Evolutionary conservation across 2,329 filamentous ascomycete species (phyloP).

Genomic region (Ambrosiella xylebori): DNA sequence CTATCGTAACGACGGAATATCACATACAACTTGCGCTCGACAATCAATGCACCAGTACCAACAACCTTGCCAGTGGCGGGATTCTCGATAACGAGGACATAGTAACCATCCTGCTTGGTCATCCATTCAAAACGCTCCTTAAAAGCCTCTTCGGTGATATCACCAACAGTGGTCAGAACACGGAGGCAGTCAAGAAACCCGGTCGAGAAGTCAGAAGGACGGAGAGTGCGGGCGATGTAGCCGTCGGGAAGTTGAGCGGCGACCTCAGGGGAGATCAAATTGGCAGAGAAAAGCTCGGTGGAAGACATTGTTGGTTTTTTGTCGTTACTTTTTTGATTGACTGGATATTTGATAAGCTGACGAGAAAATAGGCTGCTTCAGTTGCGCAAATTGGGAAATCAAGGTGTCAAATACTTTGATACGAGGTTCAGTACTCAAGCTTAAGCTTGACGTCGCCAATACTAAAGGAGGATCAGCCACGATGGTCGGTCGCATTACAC

Average conservation of each 20-base stretch:
- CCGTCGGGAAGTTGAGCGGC: conserved; percentile 55
- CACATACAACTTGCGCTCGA: conserved; percentile 82
- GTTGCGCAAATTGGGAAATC: no score
- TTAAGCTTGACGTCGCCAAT: no score
- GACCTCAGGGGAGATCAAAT: conserved; percentile 64
- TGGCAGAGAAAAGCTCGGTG: conserved; percentile 45
- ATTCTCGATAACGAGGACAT: conserved; percentile 72
- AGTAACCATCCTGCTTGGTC: conserved; percentile 58
- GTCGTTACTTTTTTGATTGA: neutral
- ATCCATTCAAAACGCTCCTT: conserved; percentile 72
- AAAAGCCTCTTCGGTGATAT: conserved; percentile 61
- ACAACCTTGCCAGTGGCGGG: conserved; percentile 47
- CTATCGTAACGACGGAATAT: neutral
- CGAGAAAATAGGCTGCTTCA: neutral
- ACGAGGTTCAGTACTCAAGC: no score
- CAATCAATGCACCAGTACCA: conserved; percentile 76
- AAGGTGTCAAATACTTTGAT: no score
- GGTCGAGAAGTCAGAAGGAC: conserved; percentile 56
- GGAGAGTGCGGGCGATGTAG: conserved; percentile 69
- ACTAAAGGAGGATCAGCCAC: neutral
- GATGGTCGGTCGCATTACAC: neutral
- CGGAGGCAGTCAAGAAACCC: conserved; percentile 85
- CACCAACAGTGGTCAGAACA: conserved; percentile 83
- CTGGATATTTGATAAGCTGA: neutral
- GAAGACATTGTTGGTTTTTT: conserved; percentile 1